phyloP scores from a whole-genome alignment of 2,329 filamentous ascomycete genomes.

The Dothistroma pini region DNA sequence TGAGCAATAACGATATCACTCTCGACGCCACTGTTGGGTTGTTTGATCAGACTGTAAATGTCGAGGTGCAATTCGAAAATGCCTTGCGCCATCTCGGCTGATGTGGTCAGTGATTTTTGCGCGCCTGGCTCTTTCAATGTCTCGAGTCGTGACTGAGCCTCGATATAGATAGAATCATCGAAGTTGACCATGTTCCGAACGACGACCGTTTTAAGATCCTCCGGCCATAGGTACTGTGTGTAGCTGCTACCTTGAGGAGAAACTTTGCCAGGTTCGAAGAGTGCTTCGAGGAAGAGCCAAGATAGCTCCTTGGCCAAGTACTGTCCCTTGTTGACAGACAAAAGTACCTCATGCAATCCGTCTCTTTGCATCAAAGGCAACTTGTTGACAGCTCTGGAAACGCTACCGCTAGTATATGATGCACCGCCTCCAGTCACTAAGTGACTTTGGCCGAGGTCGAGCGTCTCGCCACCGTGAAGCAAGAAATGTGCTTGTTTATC shows the following conservation, averaged over 20 bases:
- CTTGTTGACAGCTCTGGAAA: constrained; percentile 17
- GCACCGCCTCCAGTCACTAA: constrained; percentile 11
- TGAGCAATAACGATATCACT: constrained; percentile 51
- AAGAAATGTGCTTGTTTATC: constrained; percentile 29
- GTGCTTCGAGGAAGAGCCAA: constrained; percentile 51
- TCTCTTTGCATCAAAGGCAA: constrained; percentile 27
- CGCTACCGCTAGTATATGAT: constrained; percentile 14
- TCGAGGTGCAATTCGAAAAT: constrained; percentile 67
- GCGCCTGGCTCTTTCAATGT: background rate
- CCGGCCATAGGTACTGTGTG: constrained; percentile 52
- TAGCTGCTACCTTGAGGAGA: constrained; percentile 42
- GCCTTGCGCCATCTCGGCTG: constrained; percentile 55
- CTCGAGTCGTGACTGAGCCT: constrained; percentile 14
- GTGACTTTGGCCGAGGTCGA: constrained; percentile 23
- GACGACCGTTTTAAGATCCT: constrained; percentile 53
- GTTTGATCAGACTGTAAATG: constrained; percentile 60
- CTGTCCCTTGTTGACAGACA: constrained; percentile 46
- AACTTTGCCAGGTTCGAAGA: constrained; percentile 45
- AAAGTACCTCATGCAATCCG: constrained; percentile 41
- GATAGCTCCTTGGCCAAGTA: constrained; percentile 50
- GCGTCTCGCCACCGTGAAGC: constrained; percentile 26
- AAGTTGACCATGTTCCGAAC: constrained; percentile 52
- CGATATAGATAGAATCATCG: constrained; percentile 51
- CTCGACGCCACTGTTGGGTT: constrained; percentile 56
- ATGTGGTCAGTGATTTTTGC: constrained; percentile 23